phyloP scores from a whole-genome alignment of 371 early-diverging fungal species.

The Massospora cicadina region DNA sequence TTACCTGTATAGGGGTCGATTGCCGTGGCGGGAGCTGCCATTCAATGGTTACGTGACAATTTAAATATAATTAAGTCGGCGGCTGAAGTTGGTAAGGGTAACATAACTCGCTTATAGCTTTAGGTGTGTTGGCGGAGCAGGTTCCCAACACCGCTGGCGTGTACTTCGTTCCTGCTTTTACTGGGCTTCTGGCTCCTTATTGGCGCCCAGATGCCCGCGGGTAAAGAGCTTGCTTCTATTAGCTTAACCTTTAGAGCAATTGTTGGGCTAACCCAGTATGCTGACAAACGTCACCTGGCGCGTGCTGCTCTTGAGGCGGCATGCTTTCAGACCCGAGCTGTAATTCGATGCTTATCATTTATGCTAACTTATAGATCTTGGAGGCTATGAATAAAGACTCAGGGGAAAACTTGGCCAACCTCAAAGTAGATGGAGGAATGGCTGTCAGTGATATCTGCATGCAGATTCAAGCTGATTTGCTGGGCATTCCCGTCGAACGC shows the following conservation, averaged over 20 bases:
- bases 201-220: slow-evolving; percentile 90
- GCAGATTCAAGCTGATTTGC: slow-evolving; percentile 82
- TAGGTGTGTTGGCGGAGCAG: slow-evolving; percentile 33
- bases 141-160: slow-evolving; percentile 73
- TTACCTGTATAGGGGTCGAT: slow-evolving; percentile 48
- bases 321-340: slow-evolving; percentile 73
- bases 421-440: slow-evolving; percentile 87
- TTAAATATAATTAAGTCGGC: slow-evolving; percentile 55
- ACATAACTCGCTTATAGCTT: slow-evolving; percentile 83
- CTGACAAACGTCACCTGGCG: slow-evolving; percentile 66
- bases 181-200: slow-evolving; percentile 87
- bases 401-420: slow-evolving; percentile 32
- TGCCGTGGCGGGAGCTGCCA: slow-evolving; percentile 82
- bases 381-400: slow-evolving; percentile 73
- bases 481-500: slow-evolving; percentile 66
- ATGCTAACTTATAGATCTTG: slow-evolving; percentile 29
- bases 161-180: slow-evolving; percentile 89
- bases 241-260: slow-evolving; percentile 21
- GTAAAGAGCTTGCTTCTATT: not conserved
- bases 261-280: slow-evolving; percentile 76
- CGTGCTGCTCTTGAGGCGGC: slow-evolving; percentile 80
- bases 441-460: slow-evolving; percentile 74
- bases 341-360: slow-evolving; percentile 12
- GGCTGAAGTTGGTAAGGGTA: slow-evolving; percentile 45
- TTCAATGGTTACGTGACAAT: slow-evolving; percentile 83